Evolutionary conservation across 1,284 basidiomycete species (phyloP), one percentile per base, ranked within the genome.

Genomic region (Fistulinella cinereoalba): DNA sequence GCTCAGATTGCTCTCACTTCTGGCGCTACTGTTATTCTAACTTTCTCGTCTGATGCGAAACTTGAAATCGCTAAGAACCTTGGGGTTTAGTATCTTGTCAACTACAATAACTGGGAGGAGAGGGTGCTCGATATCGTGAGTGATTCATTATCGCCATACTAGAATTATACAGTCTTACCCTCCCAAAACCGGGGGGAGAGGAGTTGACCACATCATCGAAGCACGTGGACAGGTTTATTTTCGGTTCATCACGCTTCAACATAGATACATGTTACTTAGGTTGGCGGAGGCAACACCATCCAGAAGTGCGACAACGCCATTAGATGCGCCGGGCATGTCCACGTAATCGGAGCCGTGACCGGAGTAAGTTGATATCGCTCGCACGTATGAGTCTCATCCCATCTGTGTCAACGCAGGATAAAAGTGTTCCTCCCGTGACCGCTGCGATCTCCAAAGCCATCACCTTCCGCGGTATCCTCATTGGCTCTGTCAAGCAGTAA

Each of bases 11-110:
- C 79, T 13, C 65, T 75, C 16, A 78, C 76, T 0, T 71, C 74
- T 0, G 81, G 83, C 12, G 80, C 80, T 3, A 73, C 62, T 4
- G 79, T 79, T 16, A 81, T 86, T 48, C 69, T 72, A 21, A 83
- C 80, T 0, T 82, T 79, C 1, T 82, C 80, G 1, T 80, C 79
- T 0, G 78, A 82, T 51, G 72, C 77, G 28, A 85, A 85, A 61
- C 67, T 81, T 8, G 68, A 74, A 50, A 42, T 72, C 13, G 74
- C 70, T 0, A 66, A 66, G 44, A 66, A 70, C 46, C 67, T 80
- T 12, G 79, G 78, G 3, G 79, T 73, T 1, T 70, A 73, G 8
- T 67, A 79, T 49, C 46, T 73, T 9, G 76, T 83, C 62, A 84
- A 85, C 61, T 85, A 85, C 62, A 76, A 71, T 0, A 62, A 81